Evolutionary conservation across 129 eudicot genomes (phyloP).

Genomic region (Rutidosis leptorrhynchoides): DNA sequence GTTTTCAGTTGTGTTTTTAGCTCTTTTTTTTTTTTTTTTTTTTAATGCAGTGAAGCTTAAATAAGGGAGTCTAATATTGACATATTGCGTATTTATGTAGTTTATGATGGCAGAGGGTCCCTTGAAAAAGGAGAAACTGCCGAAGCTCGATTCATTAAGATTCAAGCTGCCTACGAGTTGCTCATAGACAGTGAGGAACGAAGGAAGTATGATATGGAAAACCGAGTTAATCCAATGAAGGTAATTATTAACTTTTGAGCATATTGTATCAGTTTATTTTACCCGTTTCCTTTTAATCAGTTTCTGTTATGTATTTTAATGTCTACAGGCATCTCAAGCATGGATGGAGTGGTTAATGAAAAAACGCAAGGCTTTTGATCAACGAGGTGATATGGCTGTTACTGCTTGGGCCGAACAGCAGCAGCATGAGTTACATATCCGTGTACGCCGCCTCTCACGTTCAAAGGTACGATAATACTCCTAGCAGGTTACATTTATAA

Average conservation of each 20-base stretch:
- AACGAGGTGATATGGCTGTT: conserved; percentile 96
- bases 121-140: conserved; percentile 97
- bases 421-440: conserved; percentile 78
- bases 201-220: conserved; percentile 75
- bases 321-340: conserved; percentile 88
- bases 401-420: conserved; percentile 99
- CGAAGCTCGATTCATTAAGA: conserved; percentile 92
- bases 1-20: neutral
- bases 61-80: conserved; percentile 3
- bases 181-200: conserved; percentile 71
- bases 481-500: neutral
- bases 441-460: conserved; percentile 93
- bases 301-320: conserved; percentile 2
- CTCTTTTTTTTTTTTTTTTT: neutral
- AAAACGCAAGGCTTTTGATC: conserved; percentile 94
- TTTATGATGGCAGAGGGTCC: conserved; percentile 95
- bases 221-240: conserved; percentile 93
- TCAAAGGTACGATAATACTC: conserved; percentile 58
- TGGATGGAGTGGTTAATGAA: conserved; percentile 99
- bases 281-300: neutral
- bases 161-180: conserved; percentile 97
- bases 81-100: too few relatives aligned
- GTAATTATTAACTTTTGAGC: conserved; percentile 27
- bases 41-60: neutral
- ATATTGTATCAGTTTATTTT: neutral